Base-by-base conservation (phyloP, 768 basidiomycete species). In the Harrya chromipes region DNA sequence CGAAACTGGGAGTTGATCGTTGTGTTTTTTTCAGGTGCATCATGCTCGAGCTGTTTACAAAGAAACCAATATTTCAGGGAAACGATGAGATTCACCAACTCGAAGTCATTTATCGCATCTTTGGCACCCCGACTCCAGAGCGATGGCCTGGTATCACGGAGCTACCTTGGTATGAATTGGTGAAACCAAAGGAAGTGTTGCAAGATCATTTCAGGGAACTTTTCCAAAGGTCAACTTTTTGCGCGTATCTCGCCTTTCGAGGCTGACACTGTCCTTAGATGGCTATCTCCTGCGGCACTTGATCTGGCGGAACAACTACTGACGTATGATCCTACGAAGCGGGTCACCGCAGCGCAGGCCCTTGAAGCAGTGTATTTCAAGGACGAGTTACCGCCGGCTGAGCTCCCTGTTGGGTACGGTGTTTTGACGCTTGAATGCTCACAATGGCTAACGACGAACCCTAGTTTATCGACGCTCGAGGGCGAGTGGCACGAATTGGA, bases 401-500 rank as follows among this genome's bases (percentile, higher is more conserved):
- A 81, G 56, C 77, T 79, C 39, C 97, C 97, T 3, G 71, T 78
- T 17, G 87, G 90, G 93, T 95, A 62, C 44, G 88, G 16, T 16
- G 6, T 14, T n/a, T 3, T 16, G 5, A 33, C 13, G 29, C 3
- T 34, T 46, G 10, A n/a, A 16, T 46, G 48, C 37, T 34, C 38
- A 46, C 37, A 10, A 17, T 21, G 40, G n/a, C 40, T 61, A 36
- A 55, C 36, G 40, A 12, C 36, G 27, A 31, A 17, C 19, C 39
- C 17, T 54, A 94, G 94, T 45, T 70, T 98, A 50, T 79, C 86
- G 12, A 79, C 79, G 12, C 70, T 97, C 36, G 83, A 91, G 64
- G 95, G 97, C 39, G 97, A 98, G 67, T 97, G 94, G 90, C 97
- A 99, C 69, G 97, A 99, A 68, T 77, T 94, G 54, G 94, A 97